Conservation (phyloP, 2,329 filamentous ascomycete genomes). For the Alternaria dauci region DNA sequence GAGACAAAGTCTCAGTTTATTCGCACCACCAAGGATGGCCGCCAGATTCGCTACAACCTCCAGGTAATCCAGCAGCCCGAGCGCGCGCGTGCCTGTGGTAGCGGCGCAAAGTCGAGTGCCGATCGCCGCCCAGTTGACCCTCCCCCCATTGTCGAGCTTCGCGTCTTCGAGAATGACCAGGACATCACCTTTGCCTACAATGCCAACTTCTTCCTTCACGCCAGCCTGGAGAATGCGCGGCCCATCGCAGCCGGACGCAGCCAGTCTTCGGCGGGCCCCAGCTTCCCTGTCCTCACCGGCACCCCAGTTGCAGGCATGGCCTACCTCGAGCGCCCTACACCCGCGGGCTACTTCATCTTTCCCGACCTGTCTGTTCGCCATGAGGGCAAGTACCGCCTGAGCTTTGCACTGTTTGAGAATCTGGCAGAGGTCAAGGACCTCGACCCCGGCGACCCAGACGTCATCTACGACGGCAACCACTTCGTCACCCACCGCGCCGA, state of each 20-base stretch:
- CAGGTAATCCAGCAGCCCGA: conserved; percentile 93
- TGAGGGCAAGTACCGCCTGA: conserved; percentile 89
- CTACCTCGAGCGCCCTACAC: conserved; percentile 84
- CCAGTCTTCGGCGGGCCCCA: conserved; percentile 66
- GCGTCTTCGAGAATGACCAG: conserved; percentile 76
- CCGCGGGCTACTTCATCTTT: conserved; percentile 94
- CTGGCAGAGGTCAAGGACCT: conserved; percentile 85
- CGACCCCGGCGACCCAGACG: conserved; percentile 63
- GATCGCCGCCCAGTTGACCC: conserved; percentile 93
- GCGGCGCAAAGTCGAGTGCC: conserved; percentile 82
- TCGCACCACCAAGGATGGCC: conserved; percentile 75
- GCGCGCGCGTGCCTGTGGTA: conserved; percentile 92
- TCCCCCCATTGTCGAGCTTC: conserved; percentile 91
- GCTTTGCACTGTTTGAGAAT: conserved; percentile 93
- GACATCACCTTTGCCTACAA: conserved; percentile 88
- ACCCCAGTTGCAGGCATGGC: conserved; percentile 96
- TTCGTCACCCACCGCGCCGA: conserved; percentile 87
- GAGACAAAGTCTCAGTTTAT: conserved; percentile 63
- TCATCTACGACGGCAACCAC: conserved; percentile 53
- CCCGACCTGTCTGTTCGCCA: conserved; percentile 95
- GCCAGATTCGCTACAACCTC: conserved; percentile 80
- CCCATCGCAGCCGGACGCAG: conserved; percentile 82
- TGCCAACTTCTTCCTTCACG: conserved; percentile 95
- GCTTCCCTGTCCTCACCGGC: conserved; percentile 86
- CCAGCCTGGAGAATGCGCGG: conserved; percentile 86